These are phyloP conservation scores for Gossypium mustelinum DNA, from an alignment of 345 rosid species.

Conservation along the genomic window DNA sequence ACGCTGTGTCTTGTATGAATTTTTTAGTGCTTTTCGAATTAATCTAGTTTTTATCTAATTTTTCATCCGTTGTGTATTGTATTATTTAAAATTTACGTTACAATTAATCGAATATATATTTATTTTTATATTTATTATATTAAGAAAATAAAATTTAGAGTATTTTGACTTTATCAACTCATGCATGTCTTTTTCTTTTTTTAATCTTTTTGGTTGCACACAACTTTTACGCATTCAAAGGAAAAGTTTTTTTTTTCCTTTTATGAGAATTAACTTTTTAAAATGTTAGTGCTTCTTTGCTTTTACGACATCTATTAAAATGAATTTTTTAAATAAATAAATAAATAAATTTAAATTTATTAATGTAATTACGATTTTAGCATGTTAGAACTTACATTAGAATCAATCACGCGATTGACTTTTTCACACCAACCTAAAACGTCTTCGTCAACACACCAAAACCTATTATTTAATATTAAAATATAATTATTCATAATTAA, in stretches of 20 bases:
- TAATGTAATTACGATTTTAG: not conserved
- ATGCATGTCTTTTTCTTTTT: not conserved
- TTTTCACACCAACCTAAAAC: not conserved
- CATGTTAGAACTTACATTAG: not conserved
- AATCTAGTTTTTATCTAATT: too few relatives aligned
- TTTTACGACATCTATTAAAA: not conserved
- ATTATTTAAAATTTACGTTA: too few relatives aligned
- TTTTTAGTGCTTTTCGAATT: too few relatives aligned
- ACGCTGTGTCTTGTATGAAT: too few relatives aligned
- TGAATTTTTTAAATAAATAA: not conserved
- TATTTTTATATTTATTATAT: too few relatives aligned
- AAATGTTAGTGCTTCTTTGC: not conserved
- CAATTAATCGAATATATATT: too few relatives aligned
- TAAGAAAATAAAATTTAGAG: too few relatives aligned
- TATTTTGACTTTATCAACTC: not conserved
- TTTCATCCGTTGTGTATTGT: too few relatives aligned
- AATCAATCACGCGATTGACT: not conserved
- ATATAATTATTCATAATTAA: too few relatives aligned
- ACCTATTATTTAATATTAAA: not conserved
- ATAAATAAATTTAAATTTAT: not conserved
- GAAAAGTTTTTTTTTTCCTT: not conserved
- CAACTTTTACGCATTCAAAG: not conserved
- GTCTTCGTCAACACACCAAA: not conserved
- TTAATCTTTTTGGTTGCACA: not conserved
- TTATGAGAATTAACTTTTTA: not conserved